Evolutionary conservation across 257 asterid species (phyloP), one percentile per base, ranked within the genome.

Genomic region (Haberlea rhodopensis): DNA sequence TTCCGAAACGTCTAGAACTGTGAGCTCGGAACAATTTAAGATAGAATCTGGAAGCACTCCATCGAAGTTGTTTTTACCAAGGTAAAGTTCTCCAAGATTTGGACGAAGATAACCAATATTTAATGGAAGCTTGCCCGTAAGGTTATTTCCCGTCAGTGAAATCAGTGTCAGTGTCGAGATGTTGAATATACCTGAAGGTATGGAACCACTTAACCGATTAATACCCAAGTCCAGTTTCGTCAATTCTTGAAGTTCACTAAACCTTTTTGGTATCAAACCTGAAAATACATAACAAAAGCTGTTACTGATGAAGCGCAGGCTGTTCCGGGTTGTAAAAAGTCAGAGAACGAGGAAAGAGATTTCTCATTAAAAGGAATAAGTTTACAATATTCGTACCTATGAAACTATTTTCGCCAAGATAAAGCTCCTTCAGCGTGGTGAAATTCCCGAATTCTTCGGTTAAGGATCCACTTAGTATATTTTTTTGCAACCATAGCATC

Each of bases 11-110:
- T 60, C 72, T 0, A 66, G 64, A 6, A 26, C 1, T 4, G 40
- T 21, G 24, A 72, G 68, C 57, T 32, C 53, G 6, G 77, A 72
- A 51, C 66, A 59, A 66, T 66, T 72, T 53, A 68, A 73, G 24
- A 73, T 66, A 13, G 66, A 60, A 4, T 34, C 13, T 34, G 69
- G 68, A 27, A 61, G 21, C 20, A 3, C 2, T 5, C 75, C 75
- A 24, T 8, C 45, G 10, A 71, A 28, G 16, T 53, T 53, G 34
- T 72, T 65, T 53, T 2, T 6, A 22, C 62, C 66, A 9, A 71
- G 62, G 20, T 45, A 57, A 7, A 72, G 48, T 37, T 8, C 43
- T 43, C 62, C 77, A 53, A 72, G 69, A 53, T 72, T 43, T 53
- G 72, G 73, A 28, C 57, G 26, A 15, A 29, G 3, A 3, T 10